These are phyloP conservation scores for Calonectria pseudoreteaudii DNA, from an alignment of 2,329 filamentous ascomycete species.

Conservation along the genomic window DNA sequence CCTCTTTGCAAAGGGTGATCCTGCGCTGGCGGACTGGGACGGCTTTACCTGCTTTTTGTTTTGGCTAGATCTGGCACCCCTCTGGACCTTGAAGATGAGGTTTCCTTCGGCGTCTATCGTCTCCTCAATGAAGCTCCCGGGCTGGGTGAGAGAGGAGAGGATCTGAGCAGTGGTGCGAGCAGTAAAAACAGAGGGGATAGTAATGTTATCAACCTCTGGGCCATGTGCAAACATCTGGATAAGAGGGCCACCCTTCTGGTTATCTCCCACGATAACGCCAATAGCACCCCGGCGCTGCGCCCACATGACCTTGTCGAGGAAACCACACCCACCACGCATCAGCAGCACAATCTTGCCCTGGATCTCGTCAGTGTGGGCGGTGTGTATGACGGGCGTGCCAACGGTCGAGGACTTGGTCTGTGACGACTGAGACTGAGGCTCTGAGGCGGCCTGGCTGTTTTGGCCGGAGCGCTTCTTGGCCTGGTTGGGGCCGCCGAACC, in stretches of 20 bases:
- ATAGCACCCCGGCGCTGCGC: constrained; percentile 89
- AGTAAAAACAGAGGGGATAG: constrained; percentile 94
- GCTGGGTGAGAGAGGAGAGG: constrained; percentile 86
- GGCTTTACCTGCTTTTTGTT: constrained; percentile 18
- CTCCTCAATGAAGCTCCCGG: constrained; percentile 72
- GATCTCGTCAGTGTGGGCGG: constrained; percentile 82
- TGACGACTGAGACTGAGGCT: constrained; percentile 21
- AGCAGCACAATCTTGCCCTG: constrained; percentile 91
- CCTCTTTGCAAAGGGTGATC: constrained; percentile 28
- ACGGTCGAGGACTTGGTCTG: constrained; percentile 70
- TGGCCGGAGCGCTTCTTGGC: constrained; percentile 25
- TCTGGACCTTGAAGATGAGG: constrained; percentile 65
- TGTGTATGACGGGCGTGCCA: constrained; percentile 84
- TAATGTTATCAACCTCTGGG: constrained; percentile 88
- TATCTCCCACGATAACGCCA: constrained; percentile 93
- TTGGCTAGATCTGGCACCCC: constrained; percentile 52
- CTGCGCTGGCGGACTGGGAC: constrained; percentile 13
- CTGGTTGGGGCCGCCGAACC: constrained; percentile 22
- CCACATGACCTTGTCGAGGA: constrained; percentile 98
- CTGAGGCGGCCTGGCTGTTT: not conserved
- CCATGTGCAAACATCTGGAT: constrained; percentile 99
- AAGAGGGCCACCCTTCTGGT: constrained; percentile 86
- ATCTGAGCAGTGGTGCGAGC: constrained; percentile 95
- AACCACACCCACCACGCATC: constrained; percentile 93
- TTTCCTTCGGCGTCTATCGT: constrained; percentile 71